A percentile compares a stretch with the other conserved stretches of the same genome.
Conservation (phyloP, 2,329 filamentous ascomycete species). For the Xylariaceae sp. region DNA sequence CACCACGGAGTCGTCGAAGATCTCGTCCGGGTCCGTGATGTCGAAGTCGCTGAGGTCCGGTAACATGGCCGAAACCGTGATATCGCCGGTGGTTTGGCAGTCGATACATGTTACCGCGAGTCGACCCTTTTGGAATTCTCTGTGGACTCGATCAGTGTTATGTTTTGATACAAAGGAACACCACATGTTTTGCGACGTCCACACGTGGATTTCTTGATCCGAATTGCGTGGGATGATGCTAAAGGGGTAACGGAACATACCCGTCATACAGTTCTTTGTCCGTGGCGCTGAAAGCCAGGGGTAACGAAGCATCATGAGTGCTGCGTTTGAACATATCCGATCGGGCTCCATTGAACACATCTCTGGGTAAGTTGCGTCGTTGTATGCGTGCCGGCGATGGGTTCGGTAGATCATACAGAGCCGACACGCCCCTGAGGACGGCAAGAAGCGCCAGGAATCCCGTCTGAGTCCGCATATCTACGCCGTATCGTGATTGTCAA, state of each 20-base stretch:
- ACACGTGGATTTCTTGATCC: not conserved
- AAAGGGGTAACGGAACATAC: constrained; percentile 14
- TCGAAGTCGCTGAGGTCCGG: constrained; percentile 25
- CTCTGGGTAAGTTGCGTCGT: not conserved
- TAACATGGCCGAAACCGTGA: constrained; percentile 24
- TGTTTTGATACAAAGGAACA: not conserved
- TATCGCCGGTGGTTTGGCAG: constrained; percentile 23
- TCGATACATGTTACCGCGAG: constrained; percentile 25
- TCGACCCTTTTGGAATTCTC: constrained; percentile 11
- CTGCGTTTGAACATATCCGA: constrained; percentile 11
- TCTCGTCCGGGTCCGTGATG: constrained; percentile 21
- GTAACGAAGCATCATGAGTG: constrained; percentile 10
- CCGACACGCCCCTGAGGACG: not conserved
- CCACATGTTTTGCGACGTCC: not conserved
- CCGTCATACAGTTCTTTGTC: constrained; percentile 21
- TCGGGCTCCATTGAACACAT: constrained; percentile 2
- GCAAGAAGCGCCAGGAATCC: constrained; percentile 9
- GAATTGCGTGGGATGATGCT: no score
- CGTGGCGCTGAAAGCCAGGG: constrained; percentile 8
- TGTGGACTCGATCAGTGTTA: not conserved
- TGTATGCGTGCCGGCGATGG: not conserved
- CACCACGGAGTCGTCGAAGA: constrained; percentile 24
- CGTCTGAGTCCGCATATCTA: constrained; percentile 3
- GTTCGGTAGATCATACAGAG: constrained; percentile 10
- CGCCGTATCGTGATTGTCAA: not conserved